Conservation (phyloP, 371 early-diverging fungal genomes). For the Scutellospora calospora region DNA sequence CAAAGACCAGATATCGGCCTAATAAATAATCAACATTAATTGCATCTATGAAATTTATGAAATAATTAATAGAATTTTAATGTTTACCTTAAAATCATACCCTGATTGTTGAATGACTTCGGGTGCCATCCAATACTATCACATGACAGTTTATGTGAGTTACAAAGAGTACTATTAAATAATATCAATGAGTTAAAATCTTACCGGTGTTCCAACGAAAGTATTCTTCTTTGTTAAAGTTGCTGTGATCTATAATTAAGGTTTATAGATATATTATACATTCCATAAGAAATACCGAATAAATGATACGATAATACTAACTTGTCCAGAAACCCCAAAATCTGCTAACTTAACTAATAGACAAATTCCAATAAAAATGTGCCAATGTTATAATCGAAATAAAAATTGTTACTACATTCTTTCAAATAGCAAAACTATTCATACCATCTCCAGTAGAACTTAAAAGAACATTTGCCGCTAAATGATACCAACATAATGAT, state of each 20-base stretch:
- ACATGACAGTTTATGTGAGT: no score
- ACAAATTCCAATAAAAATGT: background rate
- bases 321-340: slow-evolving; percentile 97
- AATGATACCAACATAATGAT: slow-evolving; percentile 42
- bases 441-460: slow-evolving; percentile 76
- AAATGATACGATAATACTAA: slow-evolving; percentile 35
- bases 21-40: background rate
- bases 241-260: slow-evolving; percentile 74
- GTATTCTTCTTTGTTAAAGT: slow-evolving; percentile 96
- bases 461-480: slow-evolving; percentile 89
- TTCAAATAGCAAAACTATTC: background rate
- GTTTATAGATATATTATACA: no score
- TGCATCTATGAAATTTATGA: no score
- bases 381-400: background rate
- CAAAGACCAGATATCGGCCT: slow-evolving; percentile 98
- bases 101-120: slow-evolving; percentile 97
- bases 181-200: slow-evolving; percentile 28
- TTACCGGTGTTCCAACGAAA: slow-evolving; percentile 98
- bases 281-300: no score
- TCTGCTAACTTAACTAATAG: slow-evolving; percentile 91
- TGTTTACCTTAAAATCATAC: slow-evolving; percentile 84
- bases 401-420: background rate
- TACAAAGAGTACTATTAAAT: no score
- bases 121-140: slow-evolving; percentile 96
- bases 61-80: no score